Evolutionary conservation across 306 rosid species (phyloP), one percentile per base, ranked within the genome.

Genomic region (Datisca glomerata): DNA sequence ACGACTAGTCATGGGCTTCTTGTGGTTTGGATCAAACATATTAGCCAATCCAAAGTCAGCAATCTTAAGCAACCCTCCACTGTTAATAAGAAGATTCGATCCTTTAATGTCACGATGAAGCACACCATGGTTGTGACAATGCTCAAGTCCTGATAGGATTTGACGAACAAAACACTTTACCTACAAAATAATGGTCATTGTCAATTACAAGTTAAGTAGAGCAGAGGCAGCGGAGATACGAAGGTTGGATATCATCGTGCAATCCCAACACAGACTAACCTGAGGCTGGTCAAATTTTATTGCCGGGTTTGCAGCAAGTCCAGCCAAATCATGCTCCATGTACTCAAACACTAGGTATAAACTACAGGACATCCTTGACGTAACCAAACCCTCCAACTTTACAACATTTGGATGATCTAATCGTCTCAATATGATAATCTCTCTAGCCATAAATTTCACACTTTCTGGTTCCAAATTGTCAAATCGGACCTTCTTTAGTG

Each of bases 101-200:
- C 89, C 89, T 71, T 79, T 79, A 45, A 79, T 74, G 55, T 79
- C 89, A 45, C 89, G 89, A 69, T 74, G 89, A 61, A 79, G 89
- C 45, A 79, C 69, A 19, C 33, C 47, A 28, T 45, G 70, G 24
- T 55, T 62, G 61, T 79, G 89, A 68, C 89, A 79, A 47, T 79
- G 89, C 53, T 79, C 74, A 47, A 79, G 77, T 71, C 89, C 89
- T 21, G 80, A 74, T 45, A 79, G 64, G 23, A 79, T 64, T 59
- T 79, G 89, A 53, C 63, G 74, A 72, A 74, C 41, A 57, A 67
- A 79, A 56, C 89, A 79, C 50, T 79, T 79, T 38, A 74, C 81
- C 89, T 79, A 70, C 69, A 68, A 37, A 29, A 21, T 41, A 42
- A 64, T n/a, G n/a, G n/a, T n/a, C n/a, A n/a, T n/a, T n/a, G 47